Evolutionary conservation across 2,329 filamentous ascomycete species (phyloP), one percentile per base, ranked within the genome.

Genomic region (Aspergillus felis): DNA sequence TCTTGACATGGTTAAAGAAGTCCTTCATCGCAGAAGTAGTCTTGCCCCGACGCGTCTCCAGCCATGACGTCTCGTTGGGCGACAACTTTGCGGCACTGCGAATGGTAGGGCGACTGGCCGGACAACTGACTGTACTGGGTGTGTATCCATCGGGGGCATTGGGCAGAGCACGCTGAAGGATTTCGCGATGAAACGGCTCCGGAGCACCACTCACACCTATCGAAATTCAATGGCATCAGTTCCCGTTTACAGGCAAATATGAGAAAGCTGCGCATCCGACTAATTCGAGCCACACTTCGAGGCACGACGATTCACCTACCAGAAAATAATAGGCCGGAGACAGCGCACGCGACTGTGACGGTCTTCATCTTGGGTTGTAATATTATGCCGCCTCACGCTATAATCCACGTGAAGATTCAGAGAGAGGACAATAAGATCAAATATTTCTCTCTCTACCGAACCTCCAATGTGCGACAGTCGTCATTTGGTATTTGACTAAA

Each of bases 11-110:
- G 20, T 78, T 78, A 53, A 97, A 81, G 63, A 96, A 86, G 20
- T 88, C 82, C 56, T 82, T 84, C 82, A 97, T 87, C 3, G 90
- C 86, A 4, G 84, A 75, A 20, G 93, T 76, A 0, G 91, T 94
- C 65, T 88, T 88, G 59, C 84, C 84, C 60, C 91, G 84, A 57
- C 93, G 84, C 58, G 80, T 80, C 54, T 84, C 69, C 6, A 96
- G 80, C 92, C 92, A 97, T 70, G 82, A 77, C 29, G 80, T 81
- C 76, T 97, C 93, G 53, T 88, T 79, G 17, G 80, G 64, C 4
- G 91, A 94, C 14, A 96, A 77, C 0, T 69, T 68, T 41, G 75
- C 75, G 50, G 89, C 90, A 29, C 74, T 74, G 62, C 92, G 87
- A 53, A 96, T 83, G 0, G 79, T 81, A 0, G 92, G 92, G 51